Evolutionary conservation across 495 filamentous ascomycete species (phyloP), one percentile per base, ranked within the genome.

Genomic region (Xylaria grammica): DNA sequence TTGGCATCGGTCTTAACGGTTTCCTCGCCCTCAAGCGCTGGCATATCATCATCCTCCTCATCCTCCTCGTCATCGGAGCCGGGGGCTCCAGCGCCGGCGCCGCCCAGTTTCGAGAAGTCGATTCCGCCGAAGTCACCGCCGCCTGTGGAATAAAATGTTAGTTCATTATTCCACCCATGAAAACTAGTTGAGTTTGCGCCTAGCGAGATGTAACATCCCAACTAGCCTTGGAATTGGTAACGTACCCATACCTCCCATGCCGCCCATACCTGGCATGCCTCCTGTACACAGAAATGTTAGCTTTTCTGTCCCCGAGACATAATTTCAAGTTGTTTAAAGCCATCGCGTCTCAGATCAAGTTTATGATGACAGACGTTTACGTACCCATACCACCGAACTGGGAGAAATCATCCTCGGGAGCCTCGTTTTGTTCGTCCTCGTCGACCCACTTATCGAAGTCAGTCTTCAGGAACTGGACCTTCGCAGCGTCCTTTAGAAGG

Each of bases 401-500:
- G 65, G 84, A 89, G 75, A 94, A 88, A 74, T 96, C 92, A 34
- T 97, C 93, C 40, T 97, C 94, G 24, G 84, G 79, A 19, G 81
- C 89, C 71, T 90, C 92, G 71, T 97, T 91, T 81, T 99, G 95
- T 85, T 99, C 95, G 77, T 99, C 95, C 87, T 98, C 95, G 76
- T 98, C 96, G 69, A 99, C 93, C 96, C 96, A 99, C 93, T 98
- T 98, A 80, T 97, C 92, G 72, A 99, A 99, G 78, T 99, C 90
- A 69, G 95, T 99, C 91, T 97, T 97, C 72, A 99, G 78, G 87
- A 95, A 99, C 82, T 98, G 95, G 56, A 89, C 74, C 85, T 91
- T 97, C 86, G 92, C 89, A 40, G 78, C 78, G 27, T 92, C 90
- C 88, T 97, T 97, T 72, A 97, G 81, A 61, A 99, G 85, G 68